These are phyloP conservation scores for Tolypocladium guangdongense DNA, from an alignment of 2,329 filamentous ascomycete species.

Conservation along the genomic window DNA sequence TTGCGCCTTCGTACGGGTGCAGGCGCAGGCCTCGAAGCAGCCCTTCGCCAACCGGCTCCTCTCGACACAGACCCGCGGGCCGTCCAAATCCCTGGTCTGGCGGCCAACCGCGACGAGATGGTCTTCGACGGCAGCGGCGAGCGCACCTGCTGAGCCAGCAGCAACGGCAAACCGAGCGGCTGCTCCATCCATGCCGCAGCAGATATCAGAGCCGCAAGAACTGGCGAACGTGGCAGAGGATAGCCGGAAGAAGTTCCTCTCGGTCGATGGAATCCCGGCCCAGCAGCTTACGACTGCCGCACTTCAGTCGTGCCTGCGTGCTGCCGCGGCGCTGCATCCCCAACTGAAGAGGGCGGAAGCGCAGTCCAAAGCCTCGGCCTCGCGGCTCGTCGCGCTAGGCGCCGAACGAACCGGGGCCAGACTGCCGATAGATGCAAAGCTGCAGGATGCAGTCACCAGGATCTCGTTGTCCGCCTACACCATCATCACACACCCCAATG, in stretches of 20 bases:
- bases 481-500: constrained; percentile 61
- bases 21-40: constrained; percentile 11
- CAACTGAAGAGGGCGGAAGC: constrained; percentile 27
- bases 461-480: constrained; percentile 54
- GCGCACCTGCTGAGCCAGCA: constrained; percentile 1
- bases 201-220: constrained; percentile 26
- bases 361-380: constrained; percentile 35
- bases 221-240: constrained; percentile 30
- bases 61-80: constrained; percentile 7
- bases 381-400: constrained; percentile 39
- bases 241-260: constrained; percentile 31
- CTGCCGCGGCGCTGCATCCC: constrained; percentile 32
- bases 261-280: constrained; percentile 32
- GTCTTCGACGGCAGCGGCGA: constrained; percentile 13
- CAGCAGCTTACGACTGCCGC: constrained; percentile 31
- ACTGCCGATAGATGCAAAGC: constrained; percentile 19
- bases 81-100: constrained; percentile 1
- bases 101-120: constrained; percentile 12
- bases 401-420: constrained; percentile 20
- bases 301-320: constrained; percentile 32
- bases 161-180: constrained; percentile 6
- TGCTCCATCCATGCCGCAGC: constrained; percentile 10
- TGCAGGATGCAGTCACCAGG: constrained; percentile 35
- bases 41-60: constrained; percentile 13
- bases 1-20: constrained; percentile 25